phyloP scores from a whole-genome alignment of 495 filamentous ascomycete species.

The Amorphotheca resinae region DNA sequence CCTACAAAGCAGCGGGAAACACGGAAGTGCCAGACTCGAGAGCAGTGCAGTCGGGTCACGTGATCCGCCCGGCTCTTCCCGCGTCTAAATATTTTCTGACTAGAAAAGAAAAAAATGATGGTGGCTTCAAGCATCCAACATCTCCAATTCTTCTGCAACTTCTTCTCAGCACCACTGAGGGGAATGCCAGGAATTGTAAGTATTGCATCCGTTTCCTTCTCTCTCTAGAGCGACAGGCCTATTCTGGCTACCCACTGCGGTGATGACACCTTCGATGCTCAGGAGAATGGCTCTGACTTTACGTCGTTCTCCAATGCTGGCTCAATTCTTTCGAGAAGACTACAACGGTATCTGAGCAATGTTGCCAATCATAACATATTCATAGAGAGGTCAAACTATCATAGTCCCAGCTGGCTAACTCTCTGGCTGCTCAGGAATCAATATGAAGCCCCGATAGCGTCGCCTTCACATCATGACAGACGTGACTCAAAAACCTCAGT shows the following conservation, averaged over 20 bases:
- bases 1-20: too few relatives aligned
- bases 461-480: slow-evolving; percentile 14
- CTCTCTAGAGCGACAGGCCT: neutral
- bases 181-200: slow-evolving; percentile 18
- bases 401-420: neutral
- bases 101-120: too few relatives aligned
- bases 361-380: slow-evolving; percentile 11
- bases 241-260: slow-evolving; percentile 22
- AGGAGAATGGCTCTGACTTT: slow-evolving; percentile 61
- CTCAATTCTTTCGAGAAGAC: slow-evolving; percentile 55
- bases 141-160: neutral
- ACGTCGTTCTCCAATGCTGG: slow-evolving; percentile 62
- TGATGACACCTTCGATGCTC: slow-evolving; percentile 52
- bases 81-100: too few relatives aligned
- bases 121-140: neutral
- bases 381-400: neutral
- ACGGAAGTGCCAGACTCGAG: too few relatives aligned
- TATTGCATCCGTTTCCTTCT: slow-evolving; percentile 8
- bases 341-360: slow-evolving; percentile 99
- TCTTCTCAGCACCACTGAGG: slow-evolving; percentile 9
- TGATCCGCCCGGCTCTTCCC: too few relatives aligned
- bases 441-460: slow-evolving; percentile 16
- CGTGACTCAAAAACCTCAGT: slow-evolving; percentile 1
- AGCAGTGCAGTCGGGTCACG: too few relatives aligned
- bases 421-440: slow-evolving; percentile 1